Conservation (phyloP, 78 protist species). For the Polysphondylium violaceum region DNA sequence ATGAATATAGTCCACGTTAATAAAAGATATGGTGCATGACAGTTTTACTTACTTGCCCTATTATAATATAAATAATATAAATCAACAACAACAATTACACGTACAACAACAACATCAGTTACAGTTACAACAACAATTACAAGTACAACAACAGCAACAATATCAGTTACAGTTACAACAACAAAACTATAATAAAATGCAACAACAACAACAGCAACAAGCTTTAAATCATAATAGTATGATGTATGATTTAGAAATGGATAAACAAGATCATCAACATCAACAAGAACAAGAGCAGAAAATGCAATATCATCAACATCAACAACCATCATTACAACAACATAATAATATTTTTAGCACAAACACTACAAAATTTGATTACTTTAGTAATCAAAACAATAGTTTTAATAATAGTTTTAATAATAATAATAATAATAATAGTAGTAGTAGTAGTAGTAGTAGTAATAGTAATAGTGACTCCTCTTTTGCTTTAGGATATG, state of each 20-base stretch:
- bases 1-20: no score
- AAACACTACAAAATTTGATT: neutral
- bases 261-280: no score
- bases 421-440: neutral
- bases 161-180: neutral
- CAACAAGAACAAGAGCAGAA: neutral
- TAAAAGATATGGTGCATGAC: no score
- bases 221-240: no score
- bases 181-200: neutral
- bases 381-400: neutral
- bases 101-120: neutral
- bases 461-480: neutral
- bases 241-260: no score
- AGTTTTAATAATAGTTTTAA: neutral
- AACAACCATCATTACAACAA: neutral
- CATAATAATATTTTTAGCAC: neutral
- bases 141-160: neutral
- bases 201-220: neutral
- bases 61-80: no score
- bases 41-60: no score
- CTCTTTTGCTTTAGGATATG: no score
- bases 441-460: neutral
- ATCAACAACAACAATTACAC: conserved; percentile 1
- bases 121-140: neutral
- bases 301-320: neutral